Base-by-base conservation (phyloP, 805 yeast genomes). In the Lachancea cidri region DNA sequence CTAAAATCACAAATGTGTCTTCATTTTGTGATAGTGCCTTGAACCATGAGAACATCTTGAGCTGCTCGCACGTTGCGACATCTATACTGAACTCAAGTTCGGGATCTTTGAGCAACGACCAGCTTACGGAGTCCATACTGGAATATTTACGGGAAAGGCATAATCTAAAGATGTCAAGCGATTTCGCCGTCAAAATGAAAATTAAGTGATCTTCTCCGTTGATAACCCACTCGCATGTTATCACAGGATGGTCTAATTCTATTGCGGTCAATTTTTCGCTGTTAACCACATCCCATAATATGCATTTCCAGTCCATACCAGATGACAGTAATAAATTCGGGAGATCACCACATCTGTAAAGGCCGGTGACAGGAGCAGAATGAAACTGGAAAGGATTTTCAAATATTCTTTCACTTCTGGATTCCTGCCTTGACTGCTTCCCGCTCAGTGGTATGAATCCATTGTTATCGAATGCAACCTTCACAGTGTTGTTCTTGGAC, bases 281-380 rank as follows among this genome's bases (percentile, higher is more conserved):
- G 29, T 41, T 38, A 13, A 32, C 18, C 1, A 50, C 49, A 34
- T 57, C 60, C 60, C 60, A 57, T n/a, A 57, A 25, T 13, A 37
- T 38, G 36, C 53, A 46, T 8, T 48, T 48, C 57, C 62, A 56
- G 33, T 57, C 62, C 16, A 56, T 29, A 8, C 58, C 50, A 14
- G 50, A 43, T 2, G 60, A 53, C 17, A 53, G 22, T 16, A 57
- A 36, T 20, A 53, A 32, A 2, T 49, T 57, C 3, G 42, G 43
- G 4, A 39, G 31, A 15, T 45, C 38, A 2, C 24, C 24, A 39
- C 49, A 47, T n/a, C 36, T 36, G 3, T 38, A 31, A 16, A 57
- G 38, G 1, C 47, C 46, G 4, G 55, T 48, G 8, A 57, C 47
- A 4, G 46, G 50, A 13, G 50, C 46, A 4, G 53, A 41, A 39